These are phyloP conservation scores for Diaporthe ampelina DNA, from an alignment of 2,329 filamentous ascomycete genomes.

Conservation along the genomic window DNA sequence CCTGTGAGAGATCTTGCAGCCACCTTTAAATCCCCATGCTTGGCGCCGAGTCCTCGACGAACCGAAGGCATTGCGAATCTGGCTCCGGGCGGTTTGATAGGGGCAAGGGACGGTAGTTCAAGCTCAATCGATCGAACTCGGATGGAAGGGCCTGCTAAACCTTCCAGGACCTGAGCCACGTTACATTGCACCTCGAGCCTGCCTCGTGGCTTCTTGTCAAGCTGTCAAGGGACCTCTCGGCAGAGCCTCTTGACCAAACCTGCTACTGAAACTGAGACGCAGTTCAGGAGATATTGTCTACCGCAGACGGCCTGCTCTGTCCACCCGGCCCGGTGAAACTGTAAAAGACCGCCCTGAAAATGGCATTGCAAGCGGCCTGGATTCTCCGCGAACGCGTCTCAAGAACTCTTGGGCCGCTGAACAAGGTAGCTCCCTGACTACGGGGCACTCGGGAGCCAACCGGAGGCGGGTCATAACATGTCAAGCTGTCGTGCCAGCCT, in stretches of 20 bases:
- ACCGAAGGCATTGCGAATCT: neutral
- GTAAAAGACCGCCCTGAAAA: neutral
- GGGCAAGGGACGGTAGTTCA: slow-evolving; percentile 9
- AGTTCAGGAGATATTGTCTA: neutral
- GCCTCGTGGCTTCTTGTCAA: slow-evolving; percentile 16
- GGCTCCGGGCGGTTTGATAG: slow-evolving; percentile 9
- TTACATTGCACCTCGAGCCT: neutral
- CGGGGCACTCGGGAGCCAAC: slow-evolving; percentile 12
- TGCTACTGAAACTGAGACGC: neutral
- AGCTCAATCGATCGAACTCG: slow-evolving; percentile 19
- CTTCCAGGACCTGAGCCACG: slow-evolving; percentile 23
- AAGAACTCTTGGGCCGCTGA: slow-evolving; percentile 1
- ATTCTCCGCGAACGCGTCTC: slow-evolving; percentile 26
- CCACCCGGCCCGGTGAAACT: slow-evolving; percentile 14
- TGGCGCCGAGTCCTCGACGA: slow-evolving; percentile 15
- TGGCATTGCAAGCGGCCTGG: slow-evolving; percentile 7
- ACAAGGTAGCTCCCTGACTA: slow-evolving; percentile 10
- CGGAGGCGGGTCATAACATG: neutral
- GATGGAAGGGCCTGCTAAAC: slow-evolving; percentile 9
- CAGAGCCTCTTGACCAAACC: slow-evolving; percentile 8
- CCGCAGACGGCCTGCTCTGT: neutral
- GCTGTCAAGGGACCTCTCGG: slow-evolving; percentile 5
- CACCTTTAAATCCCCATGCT: slow-evolving; percentile 12
- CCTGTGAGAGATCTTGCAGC: slow-evolving; percentile 27
- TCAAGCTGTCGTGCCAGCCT: slow-evolving; percentile 17